phyloP scores from a whole-genome alignment of 176 grass and related monocot species.

The Themeda triandra region DNA sequence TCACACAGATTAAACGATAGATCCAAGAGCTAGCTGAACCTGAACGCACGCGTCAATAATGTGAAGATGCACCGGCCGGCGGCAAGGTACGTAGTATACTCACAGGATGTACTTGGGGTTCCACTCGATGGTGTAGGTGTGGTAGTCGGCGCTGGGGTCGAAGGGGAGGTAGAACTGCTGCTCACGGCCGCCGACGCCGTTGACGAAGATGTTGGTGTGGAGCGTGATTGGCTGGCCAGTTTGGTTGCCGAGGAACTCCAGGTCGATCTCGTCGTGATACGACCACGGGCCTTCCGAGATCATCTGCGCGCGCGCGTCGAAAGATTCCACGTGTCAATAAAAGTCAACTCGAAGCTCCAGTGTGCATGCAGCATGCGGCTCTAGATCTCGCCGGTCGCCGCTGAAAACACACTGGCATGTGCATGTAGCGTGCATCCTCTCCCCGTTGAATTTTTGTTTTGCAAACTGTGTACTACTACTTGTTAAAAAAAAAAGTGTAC shows the following conservation, averaged over 20 bases:
- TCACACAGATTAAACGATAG: no score
- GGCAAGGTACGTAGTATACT: not conserved
- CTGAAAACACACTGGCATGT: not conserved
- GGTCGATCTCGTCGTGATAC: conserved; percentile 70
- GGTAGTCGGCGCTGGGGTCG: conserved; percentile 58
- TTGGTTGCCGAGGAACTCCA: conserved; percentile 72
- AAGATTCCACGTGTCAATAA: conserved; percentile 4
- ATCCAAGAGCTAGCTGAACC: no score
- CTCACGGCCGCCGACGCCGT: conserved; percentile 55
- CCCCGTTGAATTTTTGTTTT: not conserved
- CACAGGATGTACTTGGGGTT: conserved; percentile 68
- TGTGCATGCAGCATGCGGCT: not conserved
- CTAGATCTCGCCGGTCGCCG: not conserved
- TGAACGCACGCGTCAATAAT: no score
- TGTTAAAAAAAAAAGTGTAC: no score
- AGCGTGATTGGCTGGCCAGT: conserved; percentile 60
- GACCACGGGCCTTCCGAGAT: conserved; percentile 45
- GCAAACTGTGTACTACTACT: no score
- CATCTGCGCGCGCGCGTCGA: conserved; percentile 30
- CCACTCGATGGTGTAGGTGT: conserved; percentile 83
- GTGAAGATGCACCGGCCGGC: no score
- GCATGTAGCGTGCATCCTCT: not conserved
- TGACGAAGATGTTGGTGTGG: conserved; percentile 75
- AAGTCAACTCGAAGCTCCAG: conserved; percentile 18
- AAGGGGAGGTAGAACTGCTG: conserved; percentile 72